phyloP scores from a whole-genome alignment of 163 green algal species.

The Scenedesmus sp. region DNA sequence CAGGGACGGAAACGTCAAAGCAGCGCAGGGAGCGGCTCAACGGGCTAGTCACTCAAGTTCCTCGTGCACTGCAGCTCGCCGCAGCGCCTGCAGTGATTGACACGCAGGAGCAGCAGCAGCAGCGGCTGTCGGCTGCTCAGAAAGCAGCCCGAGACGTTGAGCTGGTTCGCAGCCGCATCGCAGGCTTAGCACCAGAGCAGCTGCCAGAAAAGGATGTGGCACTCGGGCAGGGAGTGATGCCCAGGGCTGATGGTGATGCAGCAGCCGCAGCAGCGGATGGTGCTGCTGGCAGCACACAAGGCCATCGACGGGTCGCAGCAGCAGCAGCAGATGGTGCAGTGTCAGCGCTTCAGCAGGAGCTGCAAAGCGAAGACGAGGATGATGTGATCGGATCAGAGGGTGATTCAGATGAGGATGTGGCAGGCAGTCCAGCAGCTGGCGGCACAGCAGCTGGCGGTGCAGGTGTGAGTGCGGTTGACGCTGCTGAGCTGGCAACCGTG shows the following conservation, averaged over 20 bases:
- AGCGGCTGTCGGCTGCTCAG: neutral
- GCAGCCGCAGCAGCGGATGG: slow-evolving; percentile 1
- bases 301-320: neutral
- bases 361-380: slow-evolving; percentile 22
- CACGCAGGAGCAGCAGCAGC: neutral
- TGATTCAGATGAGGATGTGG: neutral
- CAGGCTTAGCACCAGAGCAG: slow-evolving; percentile 6
- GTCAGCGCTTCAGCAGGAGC: neutral
- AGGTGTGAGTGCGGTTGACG: neutral
- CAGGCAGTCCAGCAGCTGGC: neutral
- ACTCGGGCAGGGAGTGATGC: neutral
- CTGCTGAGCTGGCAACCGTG: neutral
- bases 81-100: neutral
- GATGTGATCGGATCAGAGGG: slow-evolving; percentile 20
- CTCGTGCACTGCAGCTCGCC: slow-evolving; percentile 16
- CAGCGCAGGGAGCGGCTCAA: slow-evolving; percentile 25
- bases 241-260: neutral
- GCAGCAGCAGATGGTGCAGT: slow-evolving; percentile 25
- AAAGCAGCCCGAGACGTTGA: slow-evolving; percentile 4
- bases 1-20: neutral
- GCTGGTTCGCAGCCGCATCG: neutral
- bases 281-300: neutral
- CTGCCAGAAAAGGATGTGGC: slow-evolving; percentile 41
- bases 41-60: neutral
- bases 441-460: neutral